A percentile compares a stretch with the other conserved stretches of the same genome.
Conservation (phyloP, 768 basidiomycete species). For the Suillus cothurnatus region DNA sequence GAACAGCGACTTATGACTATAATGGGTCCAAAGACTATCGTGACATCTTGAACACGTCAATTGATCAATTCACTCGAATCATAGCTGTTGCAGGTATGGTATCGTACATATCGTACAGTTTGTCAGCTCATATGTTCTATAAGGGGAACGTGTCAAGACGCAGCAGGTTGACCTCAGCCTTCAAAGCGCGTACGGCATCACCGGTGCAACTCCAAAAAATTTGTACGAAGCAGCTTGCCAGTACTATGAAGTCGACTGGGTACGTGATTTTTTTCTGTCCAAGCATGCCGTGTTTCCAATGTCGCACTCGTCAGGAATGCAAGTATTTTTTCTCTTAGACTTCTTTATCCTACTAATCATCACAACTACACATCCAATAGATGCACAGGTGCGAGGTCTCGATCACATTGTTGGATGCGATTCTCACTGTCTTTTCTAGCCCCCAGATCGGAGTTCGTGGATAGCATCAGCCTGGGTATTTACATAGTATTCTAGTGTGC, state of each 20-base stretch:
- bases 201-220: constrained; percentile 46
- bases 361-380: constrained; percentile 10
- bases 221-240: constrained; percentile 54
- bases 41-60: constrained; percentile 44
- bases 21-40: constrained; percentile 51
- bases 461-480: constrained; percentile 66
- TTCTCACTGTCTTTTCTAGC: constrained; percentile 45
- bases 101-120: not conserved
- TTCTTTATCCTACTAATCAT: constrained; percentile 6
- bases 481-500: not conserved
- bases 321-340: constrained; percentile 14
- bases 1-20: constrained; percentile 54
- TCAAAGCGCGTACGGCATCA: constrained; percentile 54
- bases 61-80: constrained; percentile 42
- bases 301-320: constrained; percentile 28
- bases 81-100: constrained; percentile 47
- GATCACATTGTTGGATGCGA: not conserved
- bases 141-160: constrained; percentile 46
- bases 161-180: constrained; percentile 57
- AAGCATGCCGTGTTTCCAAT: constrained; percentile 1
- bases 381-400: constrained; percentile 27
- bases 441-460: constrained; percentile 65
- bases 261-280: constrained; percentile 12
- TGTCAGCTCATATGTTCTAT: not conserved
- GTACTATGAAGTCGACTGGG: constrained; percentile 53